Percentiles rank a stretch among this genome's conserved stretches.
Conservation (phyloP, 2,329 filamentous ascomycete genomes). For the Fusarium mundagurra region DNA sequence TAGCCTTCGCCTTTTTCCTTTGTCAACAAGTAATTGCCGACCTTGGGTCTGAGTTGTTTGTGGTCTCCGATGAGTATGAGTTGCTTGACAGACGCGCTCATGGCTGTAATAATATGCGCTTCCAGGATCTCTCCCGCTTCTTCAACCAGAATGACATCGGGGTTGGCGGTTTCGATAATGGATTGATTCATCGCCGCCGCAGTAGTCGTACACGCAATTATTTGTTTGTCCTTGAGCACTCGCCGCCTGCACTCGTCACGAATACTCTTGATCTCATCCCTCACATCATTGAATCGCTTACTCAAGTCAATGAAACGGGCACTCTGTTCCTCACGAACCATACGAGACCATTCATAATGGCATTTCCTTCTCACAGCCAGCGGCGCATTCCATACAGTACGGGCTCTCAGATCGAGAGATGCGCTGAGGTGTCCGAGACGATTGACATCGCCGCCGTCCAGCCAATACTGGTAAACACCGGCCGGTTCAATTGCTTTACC, state of each 20-base stretch:
- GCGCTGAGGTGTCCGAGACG: neutral
- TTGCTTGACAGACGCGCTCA: slow-evolving; percentile 66
- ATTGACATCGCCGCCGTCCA: neutral
- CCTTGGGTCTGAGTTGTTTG: slow-evolving; percentile 75
- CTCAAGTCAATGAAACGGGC: slow-evolving; percentile 51
- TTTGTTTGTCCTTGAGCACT: slow-evolving; percentile 62
- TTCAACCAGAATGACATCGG: slow-evolving; percentile 73
- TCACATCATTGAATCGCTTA: slow-evolving; percentile 53
- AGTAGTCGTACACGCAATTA: slow-evolving; percentile 79
- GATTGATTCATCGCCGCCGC: slow-evolving; percentile 70
- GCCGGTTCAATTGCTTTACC: slow-evolving; percentile 54
- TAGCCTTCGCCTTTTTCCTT: slow-evolving; percentile 73
- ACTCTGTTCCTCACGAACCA: slow-evolving; percentile 62
- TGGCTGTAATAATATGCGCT: slow-evolving; percentile 67
- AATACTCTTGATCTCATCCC: slow-evolving; percentile 54
- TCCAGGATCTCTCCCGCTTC: slow-evolving; percentile 81
- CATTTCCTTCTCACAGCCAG: slow-evolving; percentile 48
- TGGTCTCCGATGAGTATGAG: slow-evolving; percentile 79
- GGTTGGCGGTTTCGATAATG: slow-evolving; percentile 62
- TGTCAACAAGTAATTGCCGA: slow-evolving; percentile 67
- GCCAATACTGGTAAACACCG: slow-evolving; percentile 37
- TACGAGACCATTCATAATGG: slow-evolving; percentile 54
- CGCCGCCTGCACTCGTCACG: slow-evolving; percentile 54
- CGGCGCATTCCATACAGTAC: slow-evolving; percentile 63
- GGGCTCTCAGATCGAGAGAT: slow-evolving; percentile 39